A percentile compares a stretch with the other conserved stretches of the same genome.
These are phyloP conservation scores for Verticillium albo-atrum DNA, from an alignment of 2,329 filamentous ascomycete genomes.

Conservation along the genomic window DNA sequence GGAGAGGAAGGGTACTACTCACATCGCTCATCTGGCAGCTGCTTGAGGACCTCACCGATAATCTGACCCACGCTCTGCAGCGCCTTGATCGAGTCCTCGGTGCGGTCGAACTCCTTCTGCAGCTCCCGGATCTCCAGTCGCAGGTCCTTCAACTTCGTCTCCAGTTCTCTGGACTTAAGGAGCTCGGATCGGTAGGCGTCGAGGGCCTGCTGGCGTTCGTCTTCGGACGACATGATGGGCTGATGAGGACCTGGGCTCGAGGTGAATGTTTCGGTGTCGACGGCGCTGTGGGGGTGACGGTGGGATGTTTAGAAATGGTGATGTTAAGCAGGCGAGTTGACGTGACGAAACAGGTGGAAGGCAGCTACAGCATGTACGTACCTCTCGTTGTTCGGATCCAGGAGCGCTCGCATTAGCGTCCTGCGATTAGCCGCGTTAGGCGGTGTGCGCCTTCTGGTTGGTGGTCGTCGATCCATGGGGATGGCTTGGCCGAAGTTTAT, in stretches of 20 bases:
- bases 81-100: slow-evolving; percentile 99
- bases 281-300: neutral
- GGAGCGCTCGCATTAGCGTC: neutral
- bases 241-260: slow-evolving; percentile 2
- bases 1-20: slow-evolving; percentile 40
- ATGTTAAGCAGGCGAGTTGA: neutral
- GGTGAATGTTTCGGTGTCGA: slow-evolving; percentile 1
- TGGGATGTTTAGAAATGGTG: neutral
- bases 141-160: slow-evolving; percentile 91
- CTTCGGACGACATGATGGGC: slow-evolving; percentile 46
- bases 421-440: neutral
- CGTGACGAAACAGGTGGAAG: neutral
- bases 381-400: slow-evolving; percentile 1
- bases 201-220: slow-evolving; percentile 65
- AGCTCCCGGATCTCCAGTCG: slow-evolving; percentile 94
- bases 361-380: slow-evolving; percentile 2
- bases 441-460: neutral
- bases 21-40: slow-evolving; percentile 98
- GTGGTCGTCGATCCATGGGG: neutral
- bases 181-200: slow-evolving; percentile 75
- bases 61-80: slow-evolving; percentile 98
- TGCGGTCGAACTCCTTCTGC: slow-evolving; percentile 92
- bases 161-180: slow-evolving; percentile 96
- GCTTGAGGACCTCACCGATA: slow-evolving; percentile 97
- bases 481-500: neutral